phyloP scores from a whole-genome alignment of 116 monocot genomes.

The Posidonia oceanica region DNA sequence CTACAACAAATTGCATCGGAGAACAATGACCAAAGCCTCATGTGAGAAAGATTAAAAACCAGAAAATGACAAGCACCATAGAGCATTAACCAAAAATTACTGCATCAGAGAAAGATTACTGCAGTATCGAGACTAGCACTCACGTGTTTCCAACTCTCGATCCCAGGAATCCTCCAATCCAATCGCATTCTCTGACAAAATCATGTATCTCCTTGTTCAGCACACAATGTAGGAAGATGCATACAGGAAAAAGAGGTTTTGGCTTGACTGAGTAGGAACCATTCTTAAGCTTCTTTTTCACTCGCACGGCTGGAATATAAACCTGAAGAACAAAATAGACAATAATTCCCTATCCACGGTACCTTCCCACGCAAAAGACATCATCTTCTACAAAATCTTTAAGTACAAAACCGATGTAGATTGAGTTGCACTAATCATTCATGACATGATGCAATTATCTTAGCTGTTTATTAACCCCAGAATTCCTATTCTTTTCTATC shows the following conservation, averaged over 20 bases:
- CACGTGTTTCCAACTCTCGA: constrained; percentile 75
- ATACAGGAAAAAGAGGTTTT: constrained; percentile 67
- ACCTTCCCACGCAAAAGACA: too few species aligned
- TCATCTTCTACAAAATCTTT: too few species aligned
- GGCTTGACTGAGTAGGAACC: constrained; percentile 41
- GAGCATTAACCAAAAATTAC: not conserved
- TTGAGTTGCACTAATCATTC: too few species aligned
- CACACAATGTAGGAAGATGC: constrained; percentile 63
- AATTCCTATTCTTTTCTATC: too few species aligned
- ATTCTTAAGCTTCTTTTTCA: constrained; percentile 66
- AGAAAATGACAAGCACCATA: too few species aligned
- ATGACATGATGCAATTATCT: too few species aligned
- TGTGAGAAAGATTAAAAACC: too few species aligned
- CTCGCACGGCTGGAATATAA: constrained; percentile 58
- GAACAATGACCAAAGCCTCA: too few species aligned
- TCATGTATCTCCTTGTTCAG: constrained; percentile 91
- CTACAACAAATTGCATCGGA: too few species aligned
- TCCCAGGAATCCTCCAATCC: constrained; percentile 77
- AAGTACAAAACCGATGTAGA: too few species aligned
- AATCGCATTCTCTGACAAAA: constrained; percentile 58
- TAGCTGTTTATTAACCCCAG: too few species aligned
- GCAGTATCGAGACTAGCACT: constrained; percentile 2
- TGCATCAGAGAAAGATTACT: not conserved
- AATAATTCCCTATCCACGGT: too few species aligned
- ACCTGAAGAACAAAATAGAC: constrained; percentile 26